A percentile compares a stretch with the other conserved stretches of the same genome.
Evolutionary conservation across 306 rosid species (phyloP).

Genomic region (Castanopsis chinensis): DNA sequence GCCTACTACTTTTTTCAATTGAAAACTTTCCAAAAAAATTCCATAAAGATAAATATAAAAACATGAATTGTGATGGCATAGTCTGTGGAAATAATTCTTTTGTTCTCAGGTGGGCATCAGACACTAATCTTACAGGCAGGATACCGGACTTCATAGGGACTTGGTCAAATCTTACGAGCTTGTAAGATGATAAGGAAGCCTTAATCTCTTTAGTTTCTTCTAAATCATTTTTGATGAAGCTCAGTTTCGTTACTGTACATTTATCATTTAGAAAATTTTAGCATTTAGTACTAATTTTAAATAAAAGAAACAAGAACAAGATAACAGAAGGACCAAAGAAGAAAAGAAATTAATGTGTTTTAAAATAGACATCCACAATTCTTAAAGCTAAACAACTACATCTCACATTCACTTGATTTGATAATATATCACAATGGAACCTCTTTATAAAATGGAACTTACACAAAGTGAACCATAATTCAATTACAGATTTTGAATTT

Average conservation of each 20-base stretch:
- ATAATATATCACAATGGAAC: too few species aligned
- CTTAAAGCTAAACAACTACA: too few species aligned
- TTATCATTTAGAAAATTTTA: background rate
- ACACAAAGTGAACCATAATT: too few species aligned
- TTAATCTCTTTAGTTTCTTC: background rate
- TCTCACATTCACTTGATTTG: too few species aligned
- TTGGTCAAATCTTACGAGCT: constrained; percentile 50
- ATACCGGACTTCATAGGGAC: constrained; percentile 80
- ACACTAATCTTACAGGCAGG: constrained; percentile 51
- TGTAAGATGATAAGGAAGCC: constrained; percentile 58
- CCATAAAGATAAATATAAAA: background rate
- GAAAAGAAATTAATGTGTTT: too few species aligned
- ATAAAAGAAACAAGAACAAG: too few species aligned
- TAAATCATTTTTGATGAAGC: background rate
- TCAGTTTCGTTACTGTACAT: background rate
- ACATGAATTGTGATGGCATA: background rate
- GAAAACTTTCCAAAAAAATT: background rate
- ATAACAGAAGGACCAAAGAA: too few species aligned
- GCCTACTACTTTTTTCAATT: background rate
- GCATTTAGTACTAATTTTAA: background rate
- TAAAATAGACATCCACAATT: too few species aligned
- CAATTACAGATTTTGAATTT: too few species aligned
- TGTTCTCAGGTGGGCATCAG: constrained; percentile 72
- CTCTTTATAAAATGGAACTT: too few species aligned
- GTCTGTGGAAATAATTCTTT: background rate